Base-by-base conservation (phyloP, 1,139 yeast species). In the Taphrina communis region DNA sequence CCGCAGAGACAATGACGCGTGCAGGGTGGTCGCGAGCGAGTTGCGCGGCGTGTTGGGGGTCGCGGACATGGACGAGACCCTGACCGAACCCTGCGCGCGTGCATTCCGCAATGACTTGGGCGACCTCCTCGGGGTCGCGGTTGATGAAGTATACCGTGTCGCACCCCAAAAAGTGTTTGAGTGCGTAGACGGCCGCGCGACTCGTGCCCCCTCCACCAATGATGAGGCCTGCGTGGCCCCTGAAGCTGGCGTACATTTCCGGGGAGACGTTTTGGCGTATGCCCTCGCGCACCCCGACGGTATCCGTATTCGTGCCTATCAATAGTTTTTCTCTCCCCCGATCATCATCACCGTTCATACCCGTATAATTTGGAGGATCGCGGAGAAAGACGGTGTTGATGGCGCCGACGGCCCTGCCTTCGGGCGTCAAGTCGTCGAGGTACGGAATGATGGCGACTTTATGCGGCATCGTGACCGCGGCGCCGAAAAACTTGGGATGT, bases 201-300 rank as follows among this genome's bases (percentile, higher is more conserved):
- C 97, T 87, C 52, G 98, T 92, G 62, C 98, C 98, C 55, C 98
- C 98, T 39, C 96, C 97, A 65, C 98, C 98, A 73, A 92, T 81
- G 66, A 93, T 88, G 72, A 92, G 71, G 1, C 75, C 80, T n/a
- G 69, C 74, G 11, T 66, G 59, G 35, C 69, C 71, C 19, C 44
- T 38, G 55, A 66, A 53, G n/a, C 53, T 21, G 36, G 53, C 53
- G 36, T 21, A 50, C 53, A 11, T 50, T 9, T 19, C 53, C 35
- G 53, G 53, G 14, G 53, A 50, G 12, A 50, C 53, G 31, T 39
- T 39, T 8, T 55, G 59, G 6, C 42, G 42, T 11, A 55, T 38
- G 0, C 97, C 85, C 72, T 88, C 84, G 58, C 82, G 83, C 73
- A 93, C 89, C 25, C 98, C 98, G 69, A 87, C 80, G 96, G 97